A percentile compares a stretch with the other conserved stretches of the same genome.
Conservation (phyloP, 208 protist genomes). For the Naegleria lovaniensis region DNA sequence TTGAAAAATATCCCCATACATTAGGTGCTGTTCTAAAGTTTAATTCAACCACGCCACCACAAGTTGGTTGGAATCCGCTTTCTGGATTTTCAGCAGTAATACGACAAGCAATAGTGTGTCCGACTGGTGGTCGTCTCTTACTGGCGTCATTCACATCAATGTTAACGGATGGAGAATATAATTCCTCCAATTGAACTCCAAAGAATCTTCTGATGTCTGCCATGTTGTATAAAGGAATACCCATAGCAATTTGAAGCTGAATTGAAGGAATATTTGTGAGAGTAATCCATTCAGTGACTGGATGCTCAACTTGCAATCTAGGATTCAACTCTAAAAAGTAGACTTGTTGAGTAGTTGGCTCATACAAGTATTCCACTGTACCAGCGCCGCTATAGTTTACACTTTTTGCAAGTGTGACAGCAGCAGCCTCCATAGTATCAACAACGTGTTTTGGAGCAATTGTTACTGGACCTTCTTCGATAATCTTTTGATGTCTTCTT, state of each 20-base stretch:
- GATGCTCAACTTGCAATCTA: conserved; percentile 90
- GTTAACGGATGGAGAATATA: conserved; percentile 26
- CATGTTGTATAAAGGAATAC: conserved; percentile 84
- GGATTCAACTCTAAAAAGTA: conserved; percentile 96
- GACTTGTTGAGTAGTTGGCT: conserved; percentile 69
- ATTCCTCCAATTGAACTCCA: conserved; percentile 59
- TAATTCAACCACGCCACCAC: conserved; percentile 83
- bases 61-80: conserved; percentile 89
- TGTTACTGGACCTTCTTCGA: conserved; percentile 90
- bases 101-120: conserved; percentile 90
- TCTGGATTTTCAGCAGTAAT: conserved; percentile 95
- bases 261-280: conserved; percentile 88
- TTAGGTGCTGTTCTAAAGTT: conserved; percentile 87
- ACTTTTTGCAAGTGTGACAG: conserved; percentile 78
- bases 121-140: conserved; percentile 52
- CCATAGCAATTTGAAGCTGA: conserved; percentile 92
- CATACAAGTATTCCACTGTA: conserved; percentile 95
- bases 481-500: conserved; percentile 94
- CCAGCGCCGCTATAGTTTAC: conserved; percentile 86
- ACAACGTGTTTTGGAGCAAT: conserved; percentile 67
- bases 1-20: conserved; percentile 97
- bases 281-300: conserved; percentile 91
- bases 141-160: conserved; percentile 77
- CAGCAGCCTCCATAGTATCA: conserved; percentile 78
- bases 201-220: conserved; percentile 89